Evolutionary conservation across 108 stramenopile species (phyloP).

Genomic region (Fragilariopsis cylindrus): DNA sequence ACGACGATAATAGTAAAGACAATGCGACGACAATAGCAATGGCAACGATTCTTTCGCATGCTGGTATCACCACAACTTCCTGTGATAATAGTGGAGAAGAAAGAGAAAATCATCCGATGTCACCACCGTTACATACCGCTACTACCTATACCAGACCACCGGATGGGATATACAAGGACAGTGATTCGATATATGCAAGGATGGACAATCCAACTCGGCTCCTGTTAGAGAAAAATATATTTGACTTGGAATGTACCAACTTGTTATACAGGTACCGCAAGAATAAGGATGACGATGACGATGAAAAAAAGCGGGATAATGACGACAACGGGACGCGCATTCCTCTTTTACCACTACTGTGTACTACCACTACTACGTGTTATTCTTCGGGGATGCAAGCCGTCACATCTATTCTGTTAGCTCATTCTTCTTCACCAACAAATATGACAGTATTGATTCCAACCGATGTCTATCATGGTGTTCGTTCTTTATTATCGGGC

Average conservation of each 20-base stretch:
- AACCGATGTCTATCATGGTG: slow-evolving; percentile 83
- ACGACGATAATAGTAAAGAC: not conserved
- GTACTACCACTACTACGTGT: no score
- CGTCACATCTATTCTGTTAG: slow-evolving; percentile 65
- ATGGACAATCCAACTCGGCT: slow-evolving; percentile 79
- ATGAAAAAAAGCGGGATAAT: not conserved
- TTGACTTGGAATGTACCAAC: slow-evolving; percentile 53
- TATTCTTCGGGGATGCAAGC: slow-evolving; percentile 93
- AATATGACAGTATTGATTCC: slow-evolving; percentile 64
- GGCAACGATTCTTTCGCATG: slow-evolving; percentile 55
- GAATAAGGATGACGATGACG: not conserved
- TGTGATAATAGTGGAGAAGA: no score
- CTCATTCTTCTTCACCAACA: slow-evolving; percentile 35
- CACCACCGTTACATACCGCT: slow-evolving; percentile 75
- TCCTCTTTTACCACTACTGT: slow-evolving; percentile 40
- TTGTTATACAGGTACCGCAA: not conserved
- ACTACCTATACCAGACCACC: slow-evolving; percentile 81
- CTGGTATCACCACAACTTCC: slow-evolving; percentile 43
- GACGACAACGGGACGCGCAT: not conserved
- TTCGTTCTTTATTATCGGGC: slow-evolving; percentile 57
- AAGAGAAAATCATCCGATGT: slow-evolving; percentile 56
- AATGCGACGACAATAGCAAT: not conserved
- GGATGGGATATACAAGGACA: slow-evolving; percentile 58
- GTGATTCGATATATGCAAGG: slow-evolving; percentile 63
- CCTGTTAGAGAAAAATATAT: slow-evolving; percentile 60